These are phyloP conservation scores for Xylariaceae sp. DNA, from an alignment of 2,329 filamentous ascomycete species.

Conservation along the genomic window DNA sequence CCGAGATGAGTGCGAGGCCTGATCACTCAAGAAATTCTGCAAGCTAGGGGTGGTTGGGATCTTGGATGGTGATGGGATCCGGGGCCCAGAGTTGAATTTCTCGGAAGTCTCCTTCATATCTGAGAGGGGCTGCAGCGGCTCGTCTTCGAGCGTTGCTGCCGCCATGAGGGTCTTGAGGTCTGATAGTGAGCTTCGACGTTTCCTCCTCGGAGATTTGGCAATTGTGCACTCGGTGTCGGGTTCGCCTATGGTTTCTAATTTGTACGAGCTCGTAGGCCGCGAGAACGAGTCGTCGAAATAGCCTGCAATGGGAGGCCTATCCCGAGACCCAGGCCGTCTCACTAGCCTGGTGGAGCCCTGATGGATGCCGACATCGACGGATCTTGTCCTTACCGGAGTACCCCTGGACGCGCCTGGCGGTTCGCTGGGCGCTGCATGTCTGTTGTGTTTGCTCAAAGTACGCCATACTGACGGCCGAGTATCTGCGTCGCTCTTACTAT, in stretches of 20 bases:
- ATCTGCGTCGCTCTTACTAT: conserved; percentile 72
- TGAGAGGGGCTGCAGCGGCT: conserved; percentile 51
- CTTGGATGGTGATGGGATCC: too few relatives aligned
- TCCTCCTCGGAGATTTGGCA: conserved; percentile 63
- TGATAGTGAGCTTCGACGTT: conserved; percentile 87
- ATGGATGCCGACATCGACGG: conserved; percentile 69
- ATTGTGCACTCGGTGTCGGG: conserved; percentile 49
- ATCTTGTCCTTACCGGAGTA: conserved; percentile 70
- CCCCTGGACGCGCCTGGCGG: conserved; percentile 67
- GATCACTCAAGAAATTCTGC: conserved; percentile 40
- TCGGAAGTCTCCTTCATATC: conserved; percentile 58
- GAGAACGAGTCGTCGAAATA: conserved; percentile 60
- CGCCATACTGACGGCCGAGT: conserved; percentile 79
- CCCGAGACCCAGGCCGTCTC: conserved; percentile 58
- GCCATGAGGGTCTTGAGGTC: conserved; percentile 75
- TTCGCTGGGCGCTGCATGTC: conserved; percentile 62
- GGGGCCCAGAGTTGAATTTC: conserved; percentile 58
- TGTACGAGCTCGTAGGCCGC: conserved; percentile 61
- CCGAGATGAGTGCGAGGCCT: conserved; percentile 39
- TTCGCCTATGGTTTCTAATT: conserved; percentile 63
- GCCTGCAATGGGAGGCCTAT: conserved; percentile 62
- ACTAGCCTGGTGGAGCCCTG: conserved; percentile 50
- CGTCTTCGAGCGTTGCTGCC: conserved; percentile 56
- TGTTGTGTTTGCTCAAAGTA: conserved; percentile 81
- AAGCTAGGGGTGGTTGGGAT: conserved; percentile 52